Conservation (phyloP, 2,329 filamentous ascomycete genomes). For the Cylindrodendrum hubeiense region DNA sequence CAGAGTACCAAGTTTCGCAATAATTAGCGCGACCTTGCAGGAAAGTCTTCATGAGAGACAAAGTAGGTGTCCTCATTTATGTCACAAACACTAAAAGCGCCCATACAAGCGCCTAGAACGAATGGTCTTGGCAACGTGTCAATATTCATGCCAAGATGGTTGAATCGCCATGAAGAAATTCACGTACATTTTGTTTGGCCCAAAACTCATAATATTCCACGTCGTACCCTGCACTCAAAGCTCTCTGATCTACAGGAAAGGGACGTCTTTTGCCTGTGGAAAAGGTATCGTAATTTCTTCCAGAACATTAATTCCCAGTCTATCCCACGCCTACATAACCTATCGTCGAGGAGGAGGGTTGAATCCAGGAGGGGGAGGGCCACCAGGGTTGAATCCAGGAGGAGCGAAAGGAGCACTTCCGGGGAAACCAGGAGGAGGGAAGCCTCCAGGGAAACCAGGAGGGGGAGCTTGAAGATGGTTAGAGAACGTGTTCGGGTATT, state of each 20-base stretch:
- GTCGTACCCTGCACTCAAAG: slow-evolving; percentile 29
- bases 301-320: slow-evolving; percentile 40
- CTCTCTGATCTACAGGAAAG: slow-evolving; percentile 36
- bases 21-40: background rate
- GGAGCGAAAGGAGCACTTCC: slow-evolving; percentile 51
- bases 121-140: slow-evolving; percentile 38
- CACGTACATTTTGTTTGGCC: slow-evolving; percentile 48
- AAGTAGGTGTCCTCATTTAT: background rate
- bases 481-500: slow-evolving; percentile 39
- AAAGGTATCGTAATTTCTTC: slow-evolving; percentile 42
- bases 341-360: slow-evolving; percentile 77
- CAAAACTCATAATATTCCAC: slow-evolving; percentile 40
- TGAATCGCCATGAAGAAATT: slow-evolving; percentile 40
- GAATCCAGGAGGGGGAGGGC: slow-evolving; percentile 74
- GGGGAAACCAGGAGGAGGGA: slow-evolving; percentile 63
- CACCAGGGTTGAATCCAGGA: slow-evolving; percentile 63
- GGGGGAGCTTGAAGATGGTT: slow-evolving; percentile 56
- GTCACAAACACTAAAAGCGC: slow-evolving; percentile 5
- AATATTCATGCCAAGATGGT: slow-evolving; percentile 41
- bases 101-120: slow-evolving; percentile 2
- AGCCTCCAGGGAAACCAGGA: slow-evolving; percentile 59
- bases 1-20: background rate
- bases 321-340: slow-evolving; percentile 44
- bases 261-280: slow-evolving; percentile 36
- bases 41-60: background rate